A percentile compares a stretch with the other conserved stretches of the same genome.
Evolutionary conservation across 179 eudicot species (phyloP).

Genomic region (Dionaea muscipula): DNA sequence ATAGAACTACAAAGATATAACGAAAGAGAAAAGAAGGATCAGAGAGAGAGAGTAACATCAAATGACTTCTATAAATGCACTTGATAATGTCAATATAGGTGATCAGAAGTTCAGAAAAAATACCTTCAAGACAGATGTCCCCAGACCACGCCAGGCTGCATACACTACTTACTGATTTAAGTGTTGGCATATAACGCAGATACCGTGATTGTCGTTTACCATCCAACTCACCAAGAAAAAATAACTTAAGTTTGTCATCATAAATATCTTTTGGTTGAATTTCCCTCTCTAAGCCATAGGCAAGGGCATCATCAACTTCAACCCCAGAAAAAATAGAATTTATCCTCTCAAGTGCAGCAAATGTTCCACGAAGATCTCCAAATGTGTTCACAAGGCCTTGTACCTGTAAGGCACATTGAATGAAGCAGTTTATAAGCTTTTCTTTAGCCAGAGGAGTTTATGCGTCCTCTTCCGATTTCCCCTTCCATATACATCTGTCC

Average conservation of each 20-base stretch:
- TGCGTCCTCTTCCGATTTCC: too few species aligned
- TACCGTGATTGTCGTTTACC: slow-evolving; percentile 30
- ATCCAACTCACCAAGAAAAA: slow-evolving; percentile 31
- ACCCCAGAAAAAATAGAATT: slow-evolving; percentile 73
- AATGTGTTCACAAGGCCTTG: slow-evolving; percentile 92
- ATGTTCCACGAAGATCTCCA: slow-evolving; percentile 94
- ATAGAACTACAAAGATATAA: too few species aligned
- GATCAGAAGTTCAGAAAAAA: not conserved
- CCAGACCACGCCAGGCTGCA: slow-evolving; percentile 57
- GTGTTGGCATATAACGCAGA: slow-evolving; percentile 51
- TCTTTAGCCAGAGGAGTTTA: not conserved
- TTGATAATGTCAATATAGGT: too few species aligned
- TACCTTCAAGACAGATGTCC: slow-evolving; percentile 86
- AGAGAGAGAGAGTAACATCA: too few species aligned
- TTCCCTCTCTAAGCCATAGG: slow-evolving; percentile 68
- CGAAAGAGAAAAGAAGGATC: too few species aligned
- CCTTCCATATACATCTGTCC: not conserved
- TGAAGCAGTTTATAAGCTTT: slow-evolving; percentile 3
- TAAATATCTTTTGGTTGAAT: slow-evolving; percentile 40
- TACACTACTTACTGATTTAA: slow-evolving; percentile 50
- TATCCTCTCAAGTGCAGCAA: slow-evolving; percentile 91
- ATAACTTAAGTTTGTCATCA: slow-evolving; percentile 48
- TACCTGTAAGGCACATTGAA: slow-evolving; percentile 37
- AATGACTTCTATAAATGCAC: too few species aligned
- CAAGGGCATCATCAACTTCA: slow-evolving; percentile 80